Percentiles rank a stretch among this genome's conserved stretches.
Evolutionary conservation across 768 basidiomycete species (phyloP).

Genomic region (Termitomyces sp.): DNA sequence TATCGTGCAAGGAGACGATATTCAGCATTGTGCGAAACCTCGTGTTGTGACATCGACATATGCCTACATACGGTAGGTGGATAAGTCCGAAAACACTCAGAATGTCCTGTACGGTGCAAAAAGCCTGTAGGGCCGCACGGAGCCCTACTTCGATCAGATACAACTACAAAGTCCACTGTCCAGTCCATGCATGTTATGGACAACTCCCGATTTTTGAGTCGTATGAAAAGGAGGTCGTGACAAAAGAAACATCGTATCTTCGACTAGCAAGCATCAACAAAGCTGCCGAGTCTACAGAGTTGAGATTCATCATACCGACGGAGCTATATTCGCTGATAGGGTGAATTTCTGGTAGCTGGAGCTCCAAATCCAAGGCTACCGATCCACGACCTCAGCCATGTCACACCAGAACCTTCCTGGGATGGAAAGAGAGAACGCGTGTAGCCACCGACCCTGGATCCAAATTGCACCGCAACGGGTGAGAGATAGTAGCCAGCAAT

Average conservation of each 20-base stretch:
- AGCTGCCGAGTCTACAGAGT: no score
- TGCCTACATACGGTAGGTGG: neutral
- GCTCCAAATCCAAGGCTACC: slow-evolving; percentile 23
- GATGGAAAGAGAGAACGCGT: slow-evolving; percentile 23
- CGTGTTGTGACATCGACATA: no score
- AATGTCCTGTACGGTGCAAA: neutral
- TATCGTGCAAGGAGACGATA: no score
- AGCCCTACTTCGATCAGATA: neutral
- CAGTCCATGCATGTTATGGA: neutral
- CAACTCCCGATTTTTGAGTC: neutral
- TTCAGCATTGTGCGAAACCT: no score
- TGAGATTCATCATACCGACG: neutral
- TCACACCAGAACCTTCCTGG: slow-evolving; percentile 36
- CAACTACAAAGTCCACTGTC: neutral
- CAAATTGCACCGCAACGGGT: slow-evolving; percentile 33
- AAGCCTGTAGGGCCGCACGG: neutral
- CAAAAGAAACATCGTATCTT: neutral
- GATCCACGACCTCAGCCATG: slow-evolving; percentile 38
- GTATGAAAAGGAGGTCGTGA: neutral
- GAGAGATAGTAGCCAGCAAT: slow-evolving; percentile 41
- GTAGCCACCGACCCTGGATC: slow-evolving; percentile 28
- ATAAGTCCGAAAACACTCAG: neutral
- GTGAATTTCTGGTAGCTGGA: neutral
- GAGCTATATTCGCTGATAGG: neutral
- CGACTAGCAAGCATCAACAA: neutral